Percentiles rank a stretch among this genome's conserved stretches.
Evolutionary conservation across 2,329 filamentous ascomycete genomes (phyloP).

Genomic region (Fusarium sp.): DNA sequence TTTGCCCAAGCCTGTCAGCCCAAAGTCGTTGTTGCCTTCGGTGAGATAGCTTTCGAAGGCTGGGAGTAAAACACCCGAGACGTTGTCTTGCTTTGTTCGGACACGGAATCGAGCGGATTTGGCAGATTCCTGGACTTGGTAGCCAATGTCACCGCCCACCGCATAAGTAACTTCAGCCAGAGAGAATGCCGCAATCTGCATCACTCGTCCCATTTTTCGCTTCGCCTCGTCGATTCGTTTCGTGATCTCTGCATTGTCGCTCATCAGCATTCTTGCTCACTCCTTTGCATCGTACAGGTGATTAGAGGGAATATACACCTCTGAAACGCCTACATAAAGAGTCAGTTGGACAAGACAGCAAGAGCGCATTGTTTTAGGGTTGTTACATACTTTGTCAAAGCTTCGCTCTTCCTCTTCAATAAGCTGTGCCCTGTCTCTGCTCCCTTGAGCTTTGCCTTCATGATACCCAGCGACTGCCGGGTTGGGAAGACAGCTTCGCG

Average conservation of each 20-base stretch:
- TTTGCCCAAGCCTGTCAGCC: constrained; percentile 93
- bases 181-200: constrained; percentile 99
- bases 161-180: constrained; percentile 98
- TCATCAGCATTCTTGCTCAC: constrained; percentile 35
- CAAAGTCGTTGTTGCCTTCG: constrained; percentile 95
- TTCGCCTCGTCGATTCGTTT: constrained; percentile 98
- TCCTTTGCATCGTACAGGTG: background rate
- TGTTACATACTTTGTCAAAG: constrained; percentile 85
- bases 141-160: constrained; percentile 93
- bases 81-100: constrained; percentile 96
- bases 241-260: constrained; percentile 81
- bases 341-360: constrained; percentile 12
- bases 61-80: constrained; percentile 94
- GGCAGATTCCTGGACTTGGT: constrained; percentile 96
- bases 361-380: background rate
- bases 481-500: constrained; percentile 98
- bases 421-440: constrained; percentile 92
- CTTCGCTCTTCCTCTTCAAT: constrained; percentile 97
- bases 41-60: constrained; percentile 92
- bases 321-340: constrained; percentile 80
- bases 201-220: constrained; percentile 98
- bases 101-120: constrained; percentile 93
- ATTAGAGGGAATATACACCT: constrained; percentile 65
- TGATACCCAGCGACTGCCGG: constrained; percentile 93
- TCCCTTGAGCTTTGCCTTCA: constrained; percentile 98